Conservation (phyloP, 148 eudicot species). For the Spergularia bocconei region DNA sequence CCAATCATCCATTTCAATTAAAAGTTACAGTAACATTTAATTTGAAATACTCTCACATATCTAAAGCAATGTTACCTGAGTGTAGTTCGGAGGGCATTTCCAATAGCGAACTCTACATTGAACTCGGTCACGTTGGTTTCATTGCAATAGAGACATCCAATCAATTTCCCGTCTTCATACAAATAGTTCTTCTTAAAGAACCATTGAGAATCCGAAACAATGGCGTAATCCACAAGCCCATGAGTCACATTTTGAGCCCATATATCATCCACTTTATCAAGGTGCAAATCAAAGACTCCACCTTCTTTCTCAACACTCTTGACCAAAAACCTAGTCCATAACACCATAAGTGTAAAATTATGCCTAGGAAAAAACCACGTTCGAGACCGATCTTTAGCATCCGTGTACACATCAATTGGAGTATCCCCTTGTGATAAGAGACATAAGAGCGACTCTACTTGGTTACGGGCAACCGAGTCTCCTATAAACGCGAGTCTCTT, state of each 20-base stretch:
- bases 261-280: constrained; percentile 40
- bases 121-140: constrained; percentile 24
- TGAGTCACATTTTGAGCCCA: constrained; percentile 32
- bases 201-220: constrained; percentile 46
- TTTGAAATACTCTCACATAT: too few relatives aligned
- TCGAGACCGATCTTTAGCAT: constrained; percentile 40
- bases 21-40: too few relatives aligned
- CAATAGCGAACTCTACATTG: constrained; percentile 26
- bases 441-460: constrained; percentile 47
- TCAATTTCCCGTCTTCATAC: constrained; percentile 27
- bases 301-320: constrained; percentile 25
- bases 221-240: constrained; percentile 32
- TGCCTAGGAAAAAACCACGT: constrained; percentile 42
- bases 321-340: constrained; percentile 46
- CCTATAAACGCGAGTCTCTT: constrained; percentile 52
- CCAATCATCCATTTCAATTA: too few relatives aligned
- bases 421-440: constrained; percentile 39
- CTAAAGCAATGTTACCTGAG: constrained; percentile 9
- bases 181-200: constrained; percentile 35
- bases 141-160: constrained; percentile 38
- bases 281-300: constrained; percentile 37
- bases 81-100: constrained; percentile 32
- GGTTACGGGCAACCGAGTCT: constrained; percentile 57
- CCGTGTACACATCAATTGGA: constrained; percentile 36
- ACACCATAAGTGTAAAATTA: constrained; percentile 37